Evolutionary conservation across 2,329 filamentous ascomycete species (phyloP).

Genomic region (Aspergillus bombycis): DNA sequence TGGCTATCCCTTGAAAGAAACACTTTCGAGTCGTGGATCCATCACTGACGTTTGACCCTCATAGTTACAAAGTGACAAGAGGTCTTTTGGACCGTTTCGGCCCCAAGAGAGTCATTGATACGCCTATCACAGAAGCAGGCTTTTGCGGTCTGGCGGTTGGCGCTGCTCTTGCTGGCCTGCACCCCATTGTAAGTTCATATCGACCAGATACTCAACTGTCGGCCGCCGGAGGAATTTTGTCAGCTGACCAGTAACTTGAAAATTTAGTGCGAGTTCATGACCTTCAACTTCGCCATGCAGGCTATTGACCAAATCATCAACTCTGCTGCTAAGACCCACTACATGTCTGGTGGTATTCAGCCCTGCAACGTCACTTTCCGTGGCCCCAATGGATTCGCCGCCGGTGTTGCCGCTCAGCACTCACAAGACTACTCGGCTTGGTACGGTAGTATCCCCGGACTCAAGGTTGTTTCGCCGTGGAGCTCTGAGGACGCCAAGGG

Average conservation of each 20-base stretch:
- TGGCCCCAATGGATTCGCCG: conserved; percentile 95
- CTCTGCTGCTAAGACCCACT: conserved; percentile 97
- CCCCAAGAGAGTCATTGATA: conserved; percentile 96
- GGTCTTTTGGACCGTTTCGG: conserved; percentile 96
- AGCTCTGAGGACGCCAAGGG: conserved; percentile 98
- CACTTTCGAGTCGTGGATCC: background rate
- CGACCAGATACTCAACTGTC: background rate
- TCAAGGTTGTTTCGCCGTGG: conserved; percentile 97
- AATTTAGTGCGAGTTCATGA: conserved; percentile 96
- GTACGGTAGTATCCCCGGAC: conserved; percentile 96
- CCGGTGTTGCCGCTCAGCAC: conserved; percentile 96
- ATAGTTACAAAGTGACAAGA: conserved; percentile 96
- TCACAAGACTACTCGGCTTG: conserved; percentile 98
- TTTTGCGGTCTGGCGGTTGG: conserved; percentile 93
- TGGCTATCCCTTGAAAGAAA: conserved; percentile 34
- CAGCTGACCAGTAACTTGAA: conserved; percentile 1
- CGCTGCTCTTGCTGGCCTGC: conserved; percentile 89
- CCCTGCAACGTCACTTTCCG: conserved; percentile 99
- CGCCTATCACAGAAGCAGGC: conserved; percentile 95
- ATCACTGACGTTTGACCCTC: conserved; percentile 8
- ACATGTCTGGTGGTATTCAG: conserved; percentile 99
- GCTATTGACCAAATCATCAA: conserved; percentile 99
- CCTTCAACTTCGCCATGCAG: conserved; percentile 99
- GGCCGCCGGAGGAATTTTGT: background rate
- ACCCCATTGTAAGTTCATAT: conserved; percentile 76